Evolutionary conservation across 2,329 filamentous ascomycete genomes (phyloP), one percentile per base, ranked within the genome.

Genomic region (Chrysosporium queenslandicum): DNA sequence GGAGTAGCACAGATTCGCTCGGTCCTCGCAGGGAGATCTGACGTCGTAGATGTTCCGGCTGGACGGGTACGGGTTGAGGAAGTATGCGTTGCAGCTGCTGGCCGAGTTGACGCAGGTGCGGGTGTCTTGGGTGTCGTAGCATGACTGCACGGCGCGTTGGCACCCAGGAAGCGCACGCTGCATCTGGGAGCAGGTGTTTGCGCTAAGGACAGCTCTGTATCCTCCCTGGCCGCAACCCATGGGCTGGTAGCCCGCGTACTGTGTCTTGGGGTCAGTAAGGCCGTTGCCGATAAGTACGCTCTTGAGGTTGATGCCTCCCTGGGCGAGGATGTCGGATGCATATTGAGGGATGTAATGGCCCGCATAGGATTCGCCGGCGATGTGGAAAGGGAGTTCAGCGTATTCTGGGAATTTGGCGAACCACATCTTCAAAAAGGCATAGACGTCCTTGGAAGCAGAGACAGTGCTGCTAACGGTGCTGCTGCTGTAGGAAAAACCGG

Each of bases 391-490:
- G 73, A 97, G 92, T 67, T 83, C 78, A 43, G 88, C 81, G 67
- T 98, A 97, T 73, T 98, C 81, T 54, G 92, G 92, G 79, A 97
- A 98, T 68, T 96, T 87, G 74, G 95, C 86, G 81, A 98, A 98
- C 82, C 98, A 98, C 61, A 97, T 86, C 37, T 90, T 94, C 60
- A 98, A 77, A 58, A 98, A 85, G 60, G 92, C 92, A 66, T 97
- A 97, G 62, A 98, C 83, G 64, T 98, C 92, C 81, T 97, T 97
- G 75, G 89, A 88, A 46, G 92, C 92, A 60, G 92, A 91, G 56
- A 94, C 82, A 27, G 92, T 97, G 79, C 92, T 91, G 75, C 83
- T 90, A 64, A 97, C 92, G 21, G 83, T 77, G 59, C 76, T 75
- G 66, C 86, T 83, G 59, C 87, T 90, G 80, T 98, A 98, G n/a